phyloP scores from a whole-genome alignment of 208 protist species.

The Acanthamoeba royreba region DNA sequence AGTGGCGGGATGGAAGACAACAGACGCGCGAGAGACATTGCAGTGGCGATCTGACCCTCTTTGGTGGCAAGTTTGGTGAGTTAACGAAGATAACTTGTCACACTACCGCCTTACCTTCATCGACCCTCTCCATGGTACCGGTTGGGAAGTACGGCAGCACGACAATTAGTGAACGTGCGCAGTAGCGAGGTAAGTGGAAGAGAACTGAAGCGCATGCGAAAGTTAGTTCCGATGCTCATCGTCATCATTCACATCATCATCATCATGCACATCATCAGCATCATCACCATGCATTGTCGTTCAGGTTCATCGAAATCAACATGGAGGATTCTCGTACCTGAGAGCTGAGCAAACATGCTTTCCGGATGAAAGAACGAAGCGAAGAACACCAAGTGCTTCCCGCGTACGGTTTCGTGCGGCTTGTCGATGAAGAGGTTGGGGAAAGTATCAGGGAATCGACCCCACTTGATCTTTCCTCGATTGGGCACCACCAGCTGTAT shows the following conservation, averaged over 20 bases:
- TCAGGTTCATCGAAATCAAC: background rate
- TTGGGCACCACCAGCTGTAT: background rate
- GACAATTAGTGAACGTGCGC: constrained; percentile 55
- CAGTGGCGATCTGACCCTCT: constrained; percentile 74
- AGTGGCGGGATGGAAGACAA: constrained; percentile 61
- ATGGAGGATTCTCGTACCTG: background rate
- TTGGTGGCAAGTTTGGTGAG: constrained; percentile 51
- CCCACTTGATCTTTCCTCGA: constrained; percentile 48
- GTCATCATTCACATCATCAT: background rate
- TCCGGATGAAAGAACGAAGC: constrained; percentile 40
- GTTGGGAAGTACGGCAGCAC: constrained; percentile 74
- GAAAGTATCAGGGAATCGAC: constrained; percentile 43
- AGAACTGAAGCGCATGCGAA: constrained; percentile 9
- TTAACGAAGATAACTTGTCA: background rate
- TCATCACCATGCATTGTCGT: background rate
- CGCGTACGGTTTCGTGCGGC: background rate
- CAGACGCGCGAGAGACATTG: constrained; percentile 62
- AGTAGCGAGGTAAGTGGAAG: constrained; percentile 67
- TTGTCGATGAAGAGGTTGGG: constrained; percentile 61
- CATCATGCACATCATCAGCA: background rate
- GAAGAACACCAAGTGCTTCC: constrained; percentile 26
- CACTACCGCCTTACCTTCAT: background rate
- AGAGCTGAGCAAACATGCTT: background rate
- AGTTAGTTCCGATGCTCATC: too few species aligned
- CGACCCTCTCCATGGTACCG: constrained; percentile 17